Evolutionary conservation across 148 eudicot species (phyloP).

Genomic region (Rhododendron griersonianum): DNA sequence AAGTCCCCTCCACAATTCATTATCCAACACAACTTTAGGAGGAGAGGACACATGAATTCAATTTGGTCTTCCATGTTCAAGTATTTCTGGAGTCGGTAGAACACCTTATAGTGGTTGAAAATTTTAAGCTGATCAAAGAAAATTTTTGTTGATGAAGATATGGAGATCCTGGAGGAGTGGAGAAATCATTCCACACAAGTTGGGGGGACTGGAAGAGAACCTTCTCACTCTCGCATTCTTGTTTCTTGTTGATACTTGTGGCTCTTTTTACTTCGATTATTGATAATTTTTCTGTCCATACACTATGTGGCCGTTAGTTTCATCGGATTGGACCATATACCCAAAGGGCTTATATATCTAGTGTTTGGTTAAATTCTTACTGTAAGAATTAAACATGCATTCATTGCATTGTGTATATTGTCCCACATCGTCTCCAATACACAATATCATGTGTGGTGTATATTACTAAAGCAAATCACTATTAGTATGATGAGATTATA

Average conservation of each 20-base stretch:
- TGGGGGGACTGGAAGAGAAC: background rate
- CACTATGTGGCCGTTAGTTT: background rate
- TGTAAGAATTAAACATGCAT: background rate
- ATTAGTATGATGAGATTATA: background rate
- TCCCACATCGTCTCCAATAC: background rate
- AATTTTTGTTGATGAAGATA: background rate
- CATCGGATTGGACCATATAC: background rate
- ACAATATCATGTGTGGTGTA: background rate
- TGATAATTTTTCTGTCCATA: background rate
- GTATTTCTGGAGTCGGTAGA: background rate
- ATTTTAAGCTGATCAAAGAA: background rate
- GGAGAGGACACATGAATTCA: background rate
- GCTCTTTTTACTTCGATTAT: background rate
- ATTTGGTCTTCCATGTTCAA: background rate
- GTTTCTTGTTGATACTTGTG: background rate
- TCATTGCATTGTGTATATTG: background rate
- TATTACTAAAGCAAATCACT: background rate
- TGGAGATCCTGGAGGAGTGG: background rate
- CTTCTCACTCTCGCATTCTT: background rate
- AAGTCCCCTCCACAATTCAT: background rate
- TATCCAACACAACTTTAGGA: background rate
- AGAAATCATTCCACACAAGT: background rate
- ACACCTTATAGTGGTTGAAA: background rate
- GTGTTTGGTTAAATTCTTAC: too few species aligned
- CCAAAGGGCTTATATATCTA: too few species aligned